Percentiles rank a stretch among this genome's conserved stretches.
These are phyloP conservation scores for Linanthus parryae DNA, from an alignment of 148 eudicot genomes.

Conservation along the genomic window DNA sequence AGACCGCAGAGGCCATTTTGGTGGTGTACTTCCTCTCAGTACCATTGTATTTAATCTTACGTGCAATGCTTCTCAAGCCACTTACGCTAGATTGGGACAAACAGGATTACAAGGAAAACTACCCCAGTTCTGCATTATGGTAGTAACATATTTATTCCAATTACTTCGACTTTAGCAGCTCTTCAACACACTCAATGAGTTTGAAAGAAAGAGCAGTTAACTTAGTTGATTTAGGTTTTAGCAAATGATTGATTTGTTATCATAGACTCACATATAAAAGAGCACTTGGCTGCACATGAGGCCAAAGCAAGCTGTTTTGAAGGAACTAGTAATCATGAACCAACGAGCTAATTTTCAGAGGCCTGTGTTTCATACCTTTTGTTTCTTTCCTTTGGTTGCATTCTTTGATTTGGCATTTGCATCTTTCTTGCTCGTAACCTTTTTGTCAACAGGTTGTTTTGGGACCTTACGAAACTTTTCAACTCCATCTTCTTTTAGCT, in stretches of 20 bases:
- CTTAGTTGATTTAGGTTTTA: neutral
- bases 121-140: too few species aligned
- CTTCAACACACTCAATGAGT: neutral
- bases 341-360: neutral
- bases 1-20: too few species aligned
- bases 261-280: neutral
- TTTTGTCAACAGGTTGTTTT: conserved; percentile 32
- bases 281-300: neutral
- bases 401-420: conserved; percentile 43
- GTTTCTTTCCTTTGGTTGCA: conserved; percentile 64
- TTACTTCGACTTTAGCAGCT: too few species aligned
- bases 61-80: too few species aligned
- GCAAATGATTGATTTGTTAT: neutral
- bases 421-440: conserved; percentile 47
- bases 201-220: neutral
- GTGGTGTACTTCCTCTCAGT: too few species aligned
- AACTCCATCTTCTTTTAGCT: conserved; percentile 20
- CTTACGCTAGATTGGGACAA: too few species aligned
- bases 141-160: too few species aligned
- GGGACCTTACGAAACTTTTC: conserved; percentile 24
- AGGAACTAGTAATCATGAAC: neutral
- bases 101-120: too few species aligned
- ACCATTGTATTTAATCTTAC: too few species aligned
- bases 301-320: conserved; percentile 1
- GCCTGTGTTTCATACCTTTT: conserved; percentile 56